These are phyloP conservation scores for Hypoxylon sp. DNA, from an alignment of 2,329 filamentous ascomycete genomes.

Conservation along the genomic window DNA sequence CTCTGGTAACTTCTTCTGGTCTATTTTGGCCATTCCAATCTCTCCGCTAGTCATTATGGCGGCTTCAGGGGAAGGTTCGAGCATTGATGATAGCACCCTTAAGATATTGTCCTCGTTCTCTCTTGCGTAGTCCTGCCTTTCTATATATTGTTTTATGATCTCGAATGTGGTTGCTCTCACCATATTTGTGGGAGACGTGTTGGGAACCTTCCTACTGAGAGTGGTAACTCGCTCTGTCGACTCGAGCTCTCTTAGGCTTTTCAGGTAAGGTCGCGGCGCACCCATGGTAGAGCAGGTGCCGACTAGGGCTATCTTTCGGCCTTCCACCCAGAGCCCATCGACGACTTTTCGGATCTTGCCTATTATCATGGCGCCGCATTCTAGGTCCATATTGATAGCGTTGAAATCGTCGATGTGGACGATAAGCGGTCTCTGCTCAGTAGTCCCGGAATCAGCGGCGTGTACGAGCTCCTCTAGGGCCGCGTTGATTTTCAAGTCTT, in stretches of 20 bases:
- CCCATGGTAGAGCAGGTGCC: conserved; percentile 79
- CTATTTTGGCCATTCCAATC: conserved; percentile 39
- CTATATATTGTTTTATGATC: conserved; percentile 20
- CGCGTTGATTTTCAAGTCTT: conserved; percentile 72
- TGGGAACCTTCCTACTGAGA: conserved; percentile 20
- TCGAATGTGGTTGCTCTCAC: conserved; percentile 2
- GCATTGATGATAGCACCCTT: conserved; percentile 47
- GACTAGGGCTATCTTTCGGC: conserved; percentile 80
- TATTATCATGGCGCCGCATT: conserved; percentile 77
- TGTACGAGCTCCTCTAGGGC: conserved; percentile 71
- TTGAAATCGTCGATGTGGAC: conserved; percentile 86
- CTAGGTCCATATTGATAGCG: conserved; percentile 78
- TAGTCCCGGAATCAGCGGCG: conserved; percentile 58
- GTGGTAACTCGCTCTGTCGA: conserved; percentile 56
- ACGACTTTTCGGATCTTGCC: conserved; percentile 78
- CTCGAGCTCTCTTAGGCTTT: conserved; percentile 59
- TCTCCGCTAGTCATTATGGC: conserved; percentile 14
- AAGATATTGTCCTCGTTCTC: conserved; percentile 54
- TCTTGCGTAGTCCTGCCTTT: conserved; percentile 43
- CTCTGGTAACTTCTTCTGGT: conserved; percentile 22
- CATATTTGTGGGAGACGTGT: not conserved
- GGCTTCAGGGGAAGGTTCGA: conserved; percentile 30
- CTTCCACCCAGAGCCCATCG: conserved; percentile 78
- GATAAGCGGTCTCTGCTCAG: conserved; percentile 69
- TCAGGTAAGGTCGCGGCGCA: conserved; percentile 61